Conservation (phyloP, 805 yeast species). For the Cyberlindnera japonica region DNA sequence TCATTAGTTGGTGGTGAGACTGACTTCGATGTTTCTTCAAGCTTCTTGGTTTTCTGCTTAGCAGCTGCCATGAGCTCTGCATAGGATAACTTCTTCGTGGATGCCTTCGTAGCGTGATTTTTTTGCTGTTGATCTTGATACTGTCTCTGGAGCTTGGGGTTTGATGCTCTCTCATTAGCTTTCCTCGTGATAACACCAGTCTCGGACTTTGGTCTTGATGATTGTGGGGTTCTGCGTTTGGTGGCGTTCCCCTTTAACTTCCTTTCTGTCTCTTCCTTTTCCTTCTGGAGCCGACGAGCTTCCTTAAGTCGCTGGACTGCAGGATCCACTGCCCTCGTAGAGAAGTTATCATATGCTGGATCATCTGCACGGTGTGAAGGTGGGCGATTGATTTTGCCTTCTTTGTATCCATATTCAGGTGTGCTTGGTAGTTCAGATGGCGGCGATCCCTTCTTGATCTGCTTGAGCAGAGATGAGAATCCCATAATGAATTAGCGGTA, state of each 20-base stretch:
- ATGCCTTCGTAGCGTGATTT: too few species aligned
- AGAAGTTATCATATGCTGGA: slow-evolving; percentile 4
- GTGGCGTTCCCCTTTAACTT: slow-evolving; percentile 5
- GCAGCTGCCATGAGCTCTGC: slow-evolving; percentile 59
- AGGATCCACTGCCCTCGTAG: slow-evolving; percentile 48
- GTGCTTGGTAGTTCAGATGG: slow-evolving; percentile 1
- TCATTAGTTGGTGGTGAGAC: slow-evolving; percentile 14
- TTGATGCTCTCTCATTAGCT: not conserved
- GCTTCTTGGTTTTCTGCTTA: slow-evolving; percentile 32
- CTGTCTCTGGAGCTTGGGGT: too few species aligned
- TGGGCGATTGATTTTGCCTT: not conserved
- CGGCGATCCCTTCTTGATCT: slow-evolving; percentile 18
- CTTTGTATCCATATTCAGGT: not conserved
- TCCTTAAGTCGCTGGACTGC: slow-evolving; percentile 69
- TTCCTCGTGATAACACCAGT: not conserved
- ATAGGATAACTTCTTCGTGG: slow-evolving; percentile 46
- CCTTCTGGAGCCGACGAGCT: slow-evolving; percentile 52
- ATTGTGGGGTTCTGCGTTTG: slow-evolving; percentile 2
- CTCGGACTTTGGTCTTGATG: slow-evolving; percentile 2
- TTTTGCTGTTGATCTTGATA: too few species aligned
- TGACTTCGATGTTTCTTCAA: slow-evolving; percentile 18
- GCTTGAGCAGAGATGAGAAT: slow-evolving; percentile 19
- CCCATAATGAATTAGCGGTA: too few species aligned
- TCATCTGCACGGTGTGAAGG: slow-evolving; percentile 6
- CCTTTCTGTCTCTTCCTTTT: slow-evolving; percentile 29